Evolutionary conservation across 352 stramenopile genomes (phyloP).

Genomic region (Phytophthora rubi): DNA sequence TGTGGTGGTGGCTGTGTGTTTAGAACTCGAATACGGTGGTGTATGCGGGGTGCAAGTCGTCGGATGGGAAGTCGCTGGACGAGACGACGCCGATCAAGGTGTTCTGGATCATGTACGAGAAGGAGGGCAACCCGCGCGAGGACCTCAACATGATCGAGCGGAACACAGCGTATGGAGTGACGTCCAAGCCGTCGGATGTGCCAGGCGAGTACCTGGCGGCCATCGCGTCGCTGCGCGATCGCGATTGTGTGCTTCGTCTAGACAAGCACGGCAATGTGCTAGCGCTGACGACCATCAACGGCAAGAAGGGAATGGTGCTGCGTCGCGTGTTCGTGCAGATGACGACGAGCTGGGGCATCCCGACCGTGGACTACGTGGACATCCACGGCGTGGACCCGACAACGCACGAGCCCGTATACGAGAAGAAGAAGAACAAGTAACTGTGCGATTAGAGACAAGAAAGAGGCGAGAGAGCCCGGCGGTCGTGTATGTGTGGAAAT

Average conservation of each 20-base stretch:
- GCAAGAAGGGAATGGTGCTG: conserved; percentile 66
- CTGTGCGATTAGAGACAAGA: conserved; percentile 5
- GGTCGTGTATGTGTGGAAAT: conserved; percentile 31
- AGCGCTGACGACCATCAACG: conserved; percentile 74
- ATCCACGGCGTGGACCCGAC: conserved; percentile 78
- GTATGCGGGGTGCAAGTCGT: conserved; percentile 61
- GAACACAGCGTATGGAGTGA: conserved; percentile 81
- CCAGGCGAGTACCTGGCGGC: conserved; percentile 48
- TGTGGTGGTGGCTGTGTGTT: neutral
- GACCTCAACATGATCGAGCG: conserved; percentile 89
- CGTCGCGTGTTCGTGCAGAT: conserved; percentile 86
- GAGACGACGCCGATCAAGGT: conserved; percentile 68
- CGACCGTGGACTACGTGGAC: conserved; percentile 84
- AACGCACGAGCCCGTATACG: conserved; percentile 71
- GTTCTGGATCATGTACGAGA: conserved; percentile 91
- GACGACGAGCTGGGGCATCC: conserved; percentile 83
- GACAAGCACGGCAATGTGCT: conserved; percentile 65
- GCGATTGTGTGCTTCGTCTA: conserved; percentile 62
- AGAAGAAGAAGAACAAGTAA: conserved; percentile 87
- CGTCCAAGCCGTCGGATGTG: conserved; percentile 47
- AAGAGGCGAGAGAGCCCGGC: conserved; percentile 26
- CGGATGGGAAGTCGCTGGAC: conserved; percentile 59
- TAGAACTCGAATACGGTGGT: conserved; percentile 90
- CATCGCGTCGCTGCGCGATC: conserved; percentile 77
- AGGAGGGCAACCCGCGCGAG: conserved; percentile 66